Percentiles rank a stretch among this genome's conserved stretches.
These are phyloP conservation scores for Hawksworthiomyces lignivorus DNA, from an alignment of 2,329 filamentous ascomycete species.

Conservation along the genomic window DNA sequence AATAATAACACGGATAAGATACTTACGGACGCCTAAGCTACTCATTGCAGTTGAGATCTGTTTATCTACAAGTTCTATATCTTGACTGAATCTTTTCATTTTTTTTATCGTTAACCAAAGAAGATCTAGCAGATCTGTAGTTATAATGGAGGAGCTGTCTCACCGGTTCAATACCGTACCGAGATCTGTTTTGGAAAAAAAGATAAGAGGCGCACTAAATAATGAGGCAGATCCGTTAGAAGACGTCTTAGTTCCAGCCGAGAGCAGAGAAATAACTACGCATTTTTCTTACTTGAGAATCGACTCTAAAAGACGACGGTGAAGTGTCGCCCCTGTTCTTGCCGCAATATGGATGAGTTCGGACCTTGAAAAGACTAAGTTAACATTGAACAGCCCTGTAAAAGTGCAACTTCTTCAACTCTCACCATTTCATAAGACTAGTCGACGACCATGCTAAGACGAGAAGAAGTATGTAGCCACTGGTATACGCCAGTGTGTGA, in stretches of 20 bases:
- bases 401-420: too few relatives aligned
- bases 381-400: too few relatives aligned
- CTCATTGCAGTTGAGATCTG: conserved; percentile 29
- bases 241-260: too few relatives aligned
- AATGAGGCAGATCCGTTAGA: conserved; percentile 2
- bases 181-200: conserved; percentile 31
- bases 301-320: conserved; percentile 24
- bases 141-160: neutral
- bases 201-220: conserved; percentile 30
- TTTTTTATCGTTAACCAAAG: conserved; percentile 4
- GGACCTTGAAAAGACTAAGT: too few relatives aligned
- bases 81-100: conserved; percentile 31
- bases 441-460: conserved; percentile 30
- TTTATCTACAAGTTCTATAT: conserved; percentile 36
- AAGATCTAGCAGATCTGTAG: too few relatives aligned
- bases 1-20: too few relatives aligned
- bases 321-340: conserved; percentile 26
- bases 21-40: conserved; percentile 28
- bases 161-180: conserved; percentile 35
- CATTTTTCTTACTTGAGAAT: conserved; percentile 19
- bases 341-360: conserved; percentile 27
- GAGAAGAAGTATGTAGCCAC: conserved; percentile 27
- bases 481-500: conserved; percentile 24
- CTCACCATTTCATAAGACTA: conserved; percentile 27
- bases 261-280: too few relatives aligned